phyloP scores from a whole-genome alignment of 1,284 basidiomycete genomes.

The Boletus hoseneyae region DNA sequence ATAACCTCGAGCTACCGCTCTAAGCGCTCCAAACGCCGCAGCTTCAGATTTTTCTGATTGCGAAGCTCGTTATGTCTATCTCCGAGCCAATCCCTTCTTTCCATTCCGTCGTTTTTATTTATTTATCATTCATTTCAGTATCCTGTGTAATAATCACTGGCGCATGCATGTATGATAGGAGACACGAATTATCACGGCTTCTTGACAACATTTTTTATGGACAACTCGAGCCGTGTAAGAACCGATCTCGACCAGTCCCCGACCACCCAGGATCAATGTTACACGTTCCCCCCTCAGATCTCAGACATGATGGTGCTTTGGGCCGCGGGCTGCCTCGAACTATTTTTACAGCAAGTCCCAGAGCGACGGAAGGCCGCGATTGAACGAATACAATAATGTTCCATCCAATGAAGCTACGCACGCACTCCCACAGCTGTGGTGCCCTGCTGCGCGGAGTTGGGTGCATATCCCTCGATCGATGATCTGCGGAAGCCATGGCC shows the following conservation, averaged over 20 bases:
- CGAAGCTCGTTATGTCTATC: too few relatives aligned
- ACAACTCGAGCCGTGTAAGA: too few relatives aligned
- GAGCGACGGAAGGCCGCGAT: not conserved
- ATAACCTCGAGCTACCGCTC: conserved; percentile 3
- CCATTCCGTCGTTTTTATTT: not conserved
- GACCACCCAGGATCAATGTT: not conserved
- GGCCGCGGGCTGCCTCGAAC: not conserved
- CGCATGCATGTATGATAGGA: conserved; percentile 17
- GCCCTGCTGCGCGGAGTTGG: not conserved
- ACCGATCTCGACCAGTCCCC: not conserved
- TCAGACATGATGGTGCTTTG: not conserved
- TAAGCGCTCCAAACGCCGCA: conserved; percentile 10
- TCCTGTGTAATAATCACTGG: conserved; percentile 5
- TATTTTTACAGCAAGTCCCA: conserved; percentile 9
- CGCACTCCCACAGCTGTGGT: not conserved
- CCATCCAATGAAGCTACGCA: not conserved
- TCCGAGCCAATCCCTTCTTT: too few relatives aligned
- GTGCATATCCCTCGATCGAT: not conserved
- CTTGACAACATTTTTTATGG: not conserved
- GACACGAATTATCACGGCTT: not conserved
- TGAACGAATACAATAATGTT: not conserved
- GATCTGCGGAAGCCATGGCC: not conserved
- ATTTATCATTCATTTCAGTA: conserved; percentile 8
- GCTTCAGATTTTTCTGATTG: conserved; percentile 14
- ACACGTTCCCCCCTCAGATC: too few relatives aligned